Evolutionary conservation across 2,329 filamentous ascomycete genomes (phyloP).

Genomic region (Zopfia rhizophila): DNA sequence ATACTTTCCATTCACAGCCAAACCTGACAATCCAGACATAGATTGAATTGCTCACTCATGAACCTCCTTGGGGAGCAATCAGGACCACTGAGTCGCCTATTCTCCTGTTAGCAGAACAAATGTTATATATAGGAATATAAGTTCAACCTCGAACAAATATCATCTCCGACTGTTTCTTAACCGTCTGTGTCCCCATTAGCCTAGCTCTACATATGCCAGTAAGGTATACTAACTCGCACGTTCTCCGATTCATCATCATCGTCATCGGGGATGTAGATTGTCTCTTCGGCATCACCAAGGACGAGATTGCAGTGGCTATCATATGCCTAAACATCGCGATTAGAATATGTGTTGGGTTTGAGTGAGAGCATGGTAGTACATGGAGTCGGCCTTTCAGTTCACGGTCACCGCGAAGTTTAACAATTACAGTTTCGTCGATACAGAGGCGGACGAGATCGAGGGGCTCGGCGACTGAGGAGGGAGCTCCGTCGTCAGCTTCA

Average conservation of each 20-base stretch:
- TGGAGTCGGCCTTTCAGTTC: slow-evolving; percentile 96
- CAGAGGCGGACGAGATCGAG: slow-evolving; percentile 95
- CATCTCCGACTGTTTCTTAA: slow-evolving; percentile 99
- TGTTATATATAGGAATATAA: slow-evolving; percentile 3
- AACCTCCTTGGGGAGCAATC: slow-evolving; percentile 55
- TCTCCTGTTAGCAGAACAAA: slow-evolving; percentile 12
- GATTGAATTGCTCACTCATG: too few species aligned
- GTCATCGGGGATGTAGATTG: slow-evolving; percentile 92
- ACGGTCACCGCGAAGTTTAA: slow-evolving; percentile 94
- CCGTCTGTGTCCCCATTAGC: slow-evolving; percentile 67
- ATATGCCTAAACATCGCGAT: slow-evolving; percentile 74
- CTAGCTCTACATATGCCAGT: slow-evolving; percentile 1
- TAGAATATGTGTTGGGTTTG: not conserved
- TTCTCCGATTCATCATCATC: slow-evolving; percentile 78
- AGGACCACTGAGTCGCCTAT: slow-evolving; percentile 62
- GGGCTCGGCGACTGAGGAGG: slow-evolving; percentile 82
- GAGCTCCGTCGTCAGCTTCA: slow-evolving; percentile 78
- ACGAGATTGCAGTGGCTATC: slow-evolving; percentile 99
- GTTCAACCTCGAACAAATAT: slow-evolving; percentile 89
- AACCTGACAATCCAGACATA: too few species aligned
- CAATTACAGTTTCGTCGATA: slow-evolving; percentile 95
- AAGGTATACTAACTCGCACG: slow-evolving; percentile 12
- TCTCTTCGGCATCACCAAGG: slow-evolving; percentile 95
- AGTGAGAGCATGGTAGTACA: slow-evolving; percentile 61
- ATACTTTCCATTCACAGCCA: too few species aligned